Evolutionary conservation across 345 rosid species (phyloP).

Genomic region (Lumnitzera racemosa): DNA sequence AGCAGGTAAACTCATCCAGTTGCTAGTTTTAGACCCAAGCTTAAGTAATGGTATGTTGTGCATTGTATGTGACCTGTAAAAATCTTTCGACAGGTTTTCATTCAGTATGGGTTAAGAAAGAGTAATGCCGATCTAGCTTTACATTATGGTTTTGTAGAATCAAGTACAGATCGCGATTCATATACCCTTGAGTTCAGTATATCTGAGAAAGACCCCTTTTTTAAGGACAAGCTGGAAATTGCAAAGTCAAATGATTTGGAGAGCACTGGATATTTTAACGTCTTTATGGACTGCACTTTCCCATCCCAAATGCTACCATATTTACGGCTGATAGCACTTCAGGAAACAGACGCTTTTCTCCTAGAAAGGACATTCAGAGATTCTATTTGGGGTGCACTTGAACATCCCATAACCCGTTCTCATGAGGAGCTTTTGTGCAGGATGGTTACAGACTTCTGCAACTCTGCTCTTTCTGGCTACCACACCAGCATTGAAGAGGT

Average conservation of each 20-base stretch:
- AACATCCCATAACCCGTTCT: constrained; percentile 6
- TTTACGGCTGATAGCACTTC: constrained; percentile 13
- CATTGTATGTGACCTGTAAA: too few relatives aligned
- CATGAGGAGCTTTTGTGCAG: constrained; percentile 15
- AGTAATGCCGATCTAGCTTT: constrained; percentile 20
- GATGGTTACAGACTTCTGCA: constrained; percentile 13
- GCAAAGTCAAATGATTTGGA: constrained; percentile 8
- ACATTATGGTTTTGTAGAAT: constrained; percentile 18
- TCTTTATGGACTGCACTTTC: constrained; percentile 10
- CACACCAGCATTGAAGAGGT: constrained; percentile 17
- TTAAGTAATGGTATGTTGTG: too few relatives aligned
- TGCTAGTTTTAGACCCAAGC: neutral
- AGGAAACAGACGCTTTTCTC: constrained; percentile 13
- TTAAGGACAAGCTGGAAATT: constrained; percentile 9
- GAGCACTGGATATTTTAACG: constrained; percentile 15
- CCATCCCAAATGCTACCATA: constrained; percentile 14
- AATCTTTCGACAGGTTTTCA: constrained; percentile 13
- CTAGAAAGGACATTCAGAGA: constrained; percentile 11
- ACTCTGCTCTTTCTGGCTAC: constrained; percentile 18
- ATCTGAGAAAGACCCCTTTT: constrained; percentile 11
- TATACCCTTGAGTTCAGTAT: constrained; percentile 13
- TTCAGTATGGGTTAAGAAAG: constrained; percentile 19
- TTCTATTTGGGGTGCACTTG: constrained; percentile 13
- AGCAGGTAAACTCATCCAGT: constrained; percentile 12
- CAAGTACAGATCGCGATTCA: constrained; percentile 4